phyloP scores from a whole-genome alignment of 257 asterid species.

The Salvia rosmarinus region DNA sequence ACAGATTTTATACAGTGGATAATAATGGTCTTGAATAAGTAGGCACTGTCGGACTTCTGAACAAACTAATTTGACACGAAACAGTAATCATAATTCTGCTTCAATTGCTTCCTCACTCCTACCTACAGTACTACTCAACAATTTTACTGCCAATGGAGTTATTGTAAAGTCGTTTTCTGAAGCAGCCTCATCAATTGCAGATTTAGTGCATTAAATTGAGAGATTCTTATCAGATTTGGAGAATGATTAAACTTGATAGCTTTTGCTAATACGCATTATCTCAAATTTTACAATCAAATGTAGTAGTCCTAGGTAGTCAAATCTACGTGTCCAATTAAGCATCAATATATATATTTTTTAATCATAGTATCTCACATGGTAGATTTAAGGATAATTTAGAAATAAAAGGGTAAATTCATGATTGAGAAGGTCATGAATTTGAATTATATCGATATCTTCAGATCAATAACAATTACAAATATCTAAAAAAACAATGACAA shows the following conservation, averaged over 20 bases:
- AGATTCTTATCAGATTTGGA: slow-evolving; percentile 10
- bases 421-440: too few species aligned
- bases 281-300: background rate
- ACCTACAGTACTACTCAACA: background rate
- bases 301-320: background rate
- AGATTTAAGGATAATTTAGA: too few species aligned
- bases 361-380: too few species aligned
- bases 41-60: slow-evolving; percentile 20
- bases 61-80: slow-evolving; percentile 34
- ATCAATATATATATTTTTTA: background rate
- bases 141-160: background rate
- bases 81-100: slow-evolving; percentile 29
- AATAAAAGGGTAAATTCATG: too few species aligned
- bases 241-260: background rate
- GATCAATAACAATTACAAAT: too few species aligned
- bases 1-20: too few species aligned
- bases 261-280: slow-evolving; percentile 8
- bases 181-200: slow-evolving; percentile 2
- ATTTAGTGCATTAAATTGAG: slow-evolving; percentile 6
- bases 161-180: background rate
- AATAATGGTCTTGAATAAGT: background rate
- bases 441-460: too few species aligned
- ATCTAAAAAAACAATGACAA: too few species aligned
- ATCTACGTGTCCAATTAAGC: background rate
- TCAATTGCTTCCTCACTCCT: slow-evolving; percentile 18